Evolutionary conservation across 225 moss, liverwort and hornwort genomes (phyloP).

Genomic region (Pleurozium schreberi): DNA sequence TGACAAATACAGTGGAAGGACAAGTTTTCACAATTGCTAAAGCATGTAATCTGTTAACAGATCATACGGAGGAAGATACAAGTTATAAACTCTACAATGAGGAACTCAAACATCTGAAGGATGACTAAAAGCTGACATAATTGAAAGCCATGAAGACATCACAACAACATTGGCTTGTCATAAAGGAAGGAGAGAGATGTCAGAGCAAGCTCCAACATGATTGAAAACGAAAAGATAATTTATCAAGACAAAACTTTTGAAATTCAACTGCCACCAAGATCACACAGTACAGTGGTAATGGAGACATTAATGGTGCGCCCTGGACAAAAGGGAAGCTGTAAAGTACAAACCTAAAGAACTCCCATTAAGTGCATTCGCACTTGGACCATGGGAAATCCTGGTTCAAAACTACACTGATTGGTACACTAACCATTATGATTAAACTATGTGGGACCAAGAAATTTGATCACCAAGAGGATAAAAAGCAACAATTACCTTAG

Average conservation of each 20-base stretch:
- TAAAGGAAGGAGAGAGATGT: background rate
- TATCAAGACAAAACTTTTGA: background rate
- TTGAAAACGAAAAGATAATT: background rate
- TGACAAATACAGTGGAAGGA: background rate
- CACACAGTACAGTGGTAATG: background rate
- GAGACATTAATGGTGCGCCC: slow-evolving; percentile 3
- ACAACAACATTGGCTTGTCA: background rate
- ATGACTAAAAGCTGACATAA: background rate
- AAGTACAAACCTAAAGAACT: slow-evolving; percentile 17
- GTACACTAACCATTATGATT: background rate
- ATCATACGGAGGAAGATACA: background rate
- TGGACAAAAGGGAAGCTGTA: slow-evolving; percentile 1
- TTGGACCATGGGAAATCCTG: background rate
- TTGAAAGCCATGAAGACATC: background rate
- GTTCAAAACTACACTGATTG: slow-evolving; percentile 2
- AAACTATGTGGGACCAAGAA: slow-evolving; percentile 8
- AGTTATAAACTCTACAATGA: background rate
- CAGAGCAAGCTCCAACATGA: background rate
- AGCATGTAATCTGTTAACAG: background rate
- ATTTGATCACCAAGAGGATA: background rate
- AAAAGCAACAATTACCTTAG: background rate
- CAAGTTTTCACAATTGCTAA: background rate
- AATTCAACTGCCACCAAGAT: background rate
- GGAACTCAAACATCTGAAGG: slow-evolving; percentile 14
- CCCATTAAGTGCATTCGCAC: slow-evolving; percentile 6